Evolutionary conservation across 495 filamentous ascomycete genomes (phyloP).

Genomic region (Penicillium cosmopolitanum): DNA sequence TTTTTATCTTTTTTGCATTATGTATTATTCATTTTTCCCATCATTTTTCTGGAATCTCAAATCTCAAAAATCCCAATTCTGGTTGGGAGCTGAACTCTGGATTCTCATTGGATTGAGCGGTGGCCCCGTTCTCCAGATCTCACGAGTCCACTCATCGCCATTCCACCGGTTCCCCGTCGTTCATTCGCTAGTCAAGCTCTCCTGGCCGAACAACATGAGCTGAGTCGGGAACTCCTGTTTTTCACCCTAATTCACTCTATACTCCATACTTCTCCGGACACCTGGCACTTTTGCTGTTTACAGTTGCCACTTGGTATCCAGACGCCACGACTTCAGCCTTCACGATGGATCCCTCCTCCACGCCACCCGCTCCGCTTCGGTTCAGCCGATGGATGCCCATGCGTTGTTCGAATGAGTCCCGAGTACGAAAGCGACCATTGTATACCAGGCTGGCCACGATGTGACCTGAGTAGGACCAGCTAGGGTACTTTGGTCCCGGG

Average conservation of each 20-base stretch:
- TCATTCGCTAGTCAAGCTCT: constrained; percentile 12
- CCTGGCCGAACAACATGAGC: constrained; percentile 16
- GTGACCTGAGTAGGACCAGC: background rate
- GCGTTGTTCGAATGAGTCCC: background rate
- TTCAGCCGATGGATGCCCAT: background rate
- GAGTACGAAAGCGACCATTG: background rate
- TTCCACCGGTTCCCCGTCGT: constrained; percentile 2
- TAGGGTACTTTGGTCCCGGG: constrained; percentile 3
- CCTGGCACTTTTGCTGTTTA: background rate
- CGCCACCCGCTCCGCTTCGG: background rate
- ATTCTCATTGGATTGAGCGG: constrained; percentile 14
- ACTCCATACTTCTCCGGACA: background rate
- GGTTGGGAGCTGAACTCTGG: constrained; percentile 7
- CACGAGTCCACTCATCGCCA: constrained; percentile 4
- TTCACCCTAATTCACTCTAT: background rate
- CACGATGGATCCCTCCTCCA: background rate
- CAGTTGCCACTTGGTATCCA: background rate
- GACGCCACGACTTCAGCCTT: background rate
- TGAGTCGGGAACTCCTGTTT: constrained; percentile 8
- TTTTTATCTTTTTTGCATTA: background rate
- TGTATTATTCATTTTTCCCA: background rate
- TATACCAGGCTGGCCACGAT: background rate
- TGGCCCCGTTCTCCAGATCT: constrained; percentile 14
- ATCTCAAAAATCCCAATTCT: too few species aligned
- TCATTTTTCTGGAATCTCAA: background rate